Evolutionary conservation across 192 early-diverging fungal genomes (phyloP).

Genomic region (Chytriomyces confervae): DNA sequence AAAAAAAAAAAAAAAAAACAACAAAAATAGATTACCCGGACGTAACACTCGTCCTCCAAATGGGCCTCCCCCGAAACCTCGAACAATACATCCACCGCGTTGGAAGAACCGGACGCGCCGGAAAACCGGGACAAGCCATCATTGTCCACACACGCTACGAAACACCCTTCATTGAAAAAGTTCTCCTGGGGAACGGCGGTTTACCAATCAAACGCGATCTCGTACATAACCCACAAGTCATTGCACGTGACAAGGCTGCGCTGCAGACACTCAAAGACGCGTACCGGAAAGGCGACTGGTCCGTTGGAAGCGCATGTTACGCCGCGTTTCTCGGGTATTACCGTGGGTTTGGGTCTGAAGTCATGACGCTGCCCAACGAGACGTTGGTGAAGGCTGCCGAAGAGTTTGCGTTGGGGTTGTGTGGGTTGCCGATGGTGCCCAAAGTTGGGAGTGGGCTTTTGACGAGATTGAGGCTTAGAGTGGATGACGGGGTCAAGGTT

Average conservation of each 20-base stretch:
- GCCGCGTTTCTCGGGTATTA: constrained; percentile 66
- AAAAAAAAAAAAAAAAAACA: constrained; percentile 85
- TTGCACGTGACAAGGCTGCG: constrained; percentile 27
- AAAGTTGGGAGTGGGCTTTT: constrained; percentile 25
- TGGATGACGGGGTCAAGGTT: constrained; percentile 29
- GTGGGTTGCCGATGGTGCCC: constrained; percentile 29
- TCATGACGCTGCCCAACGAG: constrained; percentile 14
- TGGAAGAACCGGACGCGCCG: constrained; percentile 96
- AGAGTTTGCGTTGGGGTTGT: constrained; percentile 40
- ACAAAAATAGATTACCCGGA: constrained; percentile 94
- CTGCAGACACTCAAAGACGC: constrained; percentile 26
- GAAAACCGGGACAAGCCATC: constrained; percentile 86
- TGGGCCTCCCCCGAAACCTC: constrained; percentile 79
- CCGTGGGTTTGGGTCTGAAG: constrained; percentile 4
- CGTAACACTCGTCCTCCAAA: constrained; percentile 88
- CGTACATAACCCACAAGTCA: constrained; percentile 27
- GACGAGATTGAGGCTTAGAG: constrained; percentile 19
- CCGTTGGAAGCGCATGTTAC: constrained; percentile 37
- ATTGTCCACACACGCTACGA: constrained; percentile 84
- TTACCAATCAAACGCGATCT: constrained; percentile 46
- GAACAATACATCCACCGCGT: constrained; percentile 97
- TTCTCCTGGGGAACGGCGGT: neutral
- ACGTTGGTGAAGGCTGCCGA: constrained; percentile 39
- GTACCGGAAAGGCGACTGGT: constrained; percentile 46
- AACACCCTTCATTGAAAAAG: constrained; percentile 67